These are phyloP conservation scores for Termitomyces heimii DNA, from an alignment of 768 basidiomycete genomes.

Conservation along the genomic window DNA sequence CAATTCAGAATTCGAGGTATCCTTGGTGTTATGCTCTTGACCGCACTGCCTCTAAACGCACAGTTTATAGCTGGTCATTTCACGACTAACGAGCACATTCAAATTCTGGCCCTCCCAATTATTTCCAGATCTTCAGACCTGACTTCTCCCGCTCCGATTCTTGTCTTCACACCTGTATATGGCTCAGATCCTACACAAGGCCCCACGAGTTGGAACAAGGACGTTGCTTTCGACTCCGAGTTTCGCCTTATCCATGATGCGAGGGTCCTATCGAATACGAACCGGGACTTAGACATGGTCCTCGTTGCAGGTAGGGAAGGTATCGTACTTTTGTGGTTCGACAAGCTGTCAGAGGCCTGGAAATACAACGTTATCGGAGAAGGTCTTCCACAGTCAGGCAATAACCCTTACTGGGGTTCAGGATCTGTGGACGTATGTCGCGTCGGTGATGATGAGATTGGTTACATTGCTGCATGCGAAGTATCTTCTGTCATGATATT, in stretches of 20 bases:
- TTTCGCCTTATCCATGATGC: neutral
- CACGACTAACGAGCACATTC: neutral
- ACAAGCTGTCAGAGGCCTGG: neutral
- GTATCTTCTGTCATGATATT: neutral
- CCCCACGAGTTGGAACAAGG: neutral
- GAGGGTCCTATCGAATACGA: neutral
- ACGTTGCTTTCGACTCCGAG: neutral
- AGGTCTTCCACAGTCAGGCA: neutral
- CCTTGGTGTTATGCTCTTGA: neutral
- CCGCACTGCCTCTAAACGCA: neutral
- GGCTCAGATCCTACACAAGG: neutral
- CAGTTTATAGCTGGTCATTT: neutral
- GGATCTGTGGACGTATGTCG: neutral
- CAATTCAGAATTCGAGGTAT: neutral
- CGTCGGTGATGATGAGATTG: neutral
- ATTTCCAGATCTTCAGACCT: neutral
- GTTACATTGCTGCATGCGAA: neutral
- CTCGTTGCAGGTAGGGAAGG: neutral
- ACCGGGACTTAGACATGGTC: neutral
- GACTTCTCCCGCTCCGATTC: neutral
- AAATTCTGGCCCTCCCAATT: neutral
- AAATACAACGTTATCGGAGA: neutral
- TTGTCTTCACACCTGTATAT: neutral
- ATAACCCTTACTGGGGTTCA: neutral
- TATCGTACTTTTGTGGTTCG: neutral